Percentiles rank a stretch among this genome's conserved stretches.
Evolutionary conservation across 371 early-diverging fungal species (phyloP).

Genomic region (Mucor circinelloides): DNA sequence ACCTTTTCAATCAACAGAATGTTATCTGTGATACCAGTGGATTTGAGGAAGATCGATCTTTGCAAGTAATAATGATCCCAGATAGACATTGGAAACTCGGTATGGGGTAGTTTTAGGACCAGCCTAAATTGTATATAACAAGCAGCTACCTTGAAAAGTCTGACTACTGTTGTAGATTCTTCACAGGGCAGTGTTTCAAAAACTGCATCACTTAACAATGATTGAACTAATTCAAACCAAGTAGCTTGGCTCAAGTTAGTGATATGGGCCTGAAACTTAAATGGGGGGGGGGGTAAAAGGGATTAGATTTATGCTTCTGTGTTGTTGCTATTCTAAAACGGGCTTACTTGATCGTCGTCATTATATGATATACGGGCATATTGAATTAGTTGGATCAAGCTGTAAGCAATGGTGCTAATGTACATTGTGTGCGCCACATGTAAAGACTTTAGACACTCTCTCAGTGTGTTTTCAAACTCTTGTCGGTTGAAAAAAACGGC

Average conservation of each 20-base stretch:
- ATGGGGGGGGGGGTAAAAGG: not conserved
- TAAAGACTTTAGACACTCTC: conserved; percentile 7
- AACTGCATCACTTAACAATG: conserved; percentile 2
- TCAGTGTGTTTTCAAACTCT: not conserved
- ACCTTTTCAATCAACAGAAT: conserved; percentile 4
- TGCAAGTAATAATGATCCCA: conserved; percentile 19
- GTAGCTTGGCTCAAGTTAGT: not conserved
- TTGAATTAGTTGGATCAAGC: not conserved
- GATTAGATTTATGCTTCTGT: not conserved
- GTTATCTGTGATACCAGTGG: not conserved
- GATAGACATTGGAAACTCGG: not conserved
- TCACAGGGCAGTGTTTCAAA: not conserved
- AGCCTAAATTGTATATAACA: not conserved
- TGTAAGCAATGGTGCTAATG: not conserved
- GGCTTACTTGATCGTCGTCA: not conserved
- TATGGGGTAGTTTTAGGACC: not conserved
- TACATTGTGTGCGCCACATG: not conserved
- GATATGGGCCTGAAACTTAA: not conserved
- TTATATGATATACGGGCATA: not conserved
- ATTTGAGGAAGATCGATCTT: conserved; percentile 13
- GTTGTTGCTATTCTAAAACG: not conserved
- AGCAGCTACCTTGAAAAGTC: conserved; percentile 1
- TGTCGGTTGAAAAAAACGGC: not conserved
- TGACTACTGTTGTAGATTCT: not conserved
- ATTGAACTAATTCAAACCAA: conserved; percentile 10